phyloP scores from a whole-genome alignment of 805 yeast species.

The Wickerhamomyces queroliae region DNA sequence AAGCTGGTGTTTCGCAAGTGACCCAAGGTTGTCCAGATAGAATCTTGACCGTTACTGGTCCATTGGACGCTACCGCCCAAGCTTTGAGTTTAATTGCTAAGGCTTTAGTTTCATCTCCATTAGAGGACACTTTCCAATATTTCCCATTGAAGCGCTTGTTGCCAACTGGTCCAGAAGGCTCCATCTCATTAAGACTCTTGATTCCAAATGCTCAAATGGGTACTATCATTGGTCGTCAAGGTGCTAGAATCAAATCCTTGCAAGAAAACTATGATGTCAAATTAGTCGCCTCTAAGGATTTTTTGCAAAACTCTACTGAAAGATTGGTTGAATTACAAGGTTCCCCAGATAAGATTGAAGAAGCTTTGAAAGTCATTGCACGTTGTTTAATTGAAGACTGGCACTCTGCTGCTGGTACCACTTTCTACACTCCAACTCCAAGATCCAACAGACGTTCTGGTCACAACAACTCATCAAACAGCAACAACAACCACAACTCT shows the following conservation, averaged over 20 bases:
- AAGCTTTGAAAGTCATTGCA: constrained; percentile 53
- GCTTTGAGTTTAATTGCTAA: constrained; percentile 69
- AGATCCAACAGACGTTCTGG: constrained; percentile 7
- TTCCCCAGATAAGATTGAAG: constrained; percentile 53
- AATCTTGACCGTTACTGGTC: constrained; percentile 73
- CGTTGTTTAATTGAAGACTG: constrained; percentile 71
- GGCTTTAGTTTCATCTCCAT: constrained; percentile 46
- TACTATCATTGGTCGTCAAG: constrained; percentile 80
- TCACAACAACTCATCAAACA: constrained; percentile 4
- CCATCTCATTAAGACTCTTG: constrained; percentile 58
- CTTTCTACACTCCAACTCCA: constrained; percentile 51
- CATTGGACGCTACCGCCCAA: constrained; percentile 58
- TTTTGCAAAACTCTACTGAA: constrained; percentile 76
- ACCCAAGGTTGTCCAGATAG: constrained; percentile 79
- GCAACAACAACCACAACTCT: constrained; percentile 12
- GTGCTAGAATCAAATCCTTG: constrained; percentile 71
- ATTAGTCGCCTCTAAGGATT: constrained; percentile 84
- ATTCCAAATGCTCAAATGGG: constrained; percentile 87
- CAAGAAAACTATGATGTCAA: constrained; percentile 65
- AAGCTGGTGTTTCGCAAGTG: constrained; percentile 82
- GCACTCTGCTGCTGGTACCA: constrained; percentile 58
- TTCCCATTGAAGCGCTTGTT: constrained; percentile 58
- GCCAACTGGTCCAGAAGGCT: constrained; percentile 45
- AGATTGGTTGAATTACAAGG: constrained; percentile 88
- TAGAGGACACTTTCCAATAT: constrained; percentile 36